Evolutionary conservation across 148 eudicot genomes (phyloP).

Genomic region (Linanthus parryae): DNA sequence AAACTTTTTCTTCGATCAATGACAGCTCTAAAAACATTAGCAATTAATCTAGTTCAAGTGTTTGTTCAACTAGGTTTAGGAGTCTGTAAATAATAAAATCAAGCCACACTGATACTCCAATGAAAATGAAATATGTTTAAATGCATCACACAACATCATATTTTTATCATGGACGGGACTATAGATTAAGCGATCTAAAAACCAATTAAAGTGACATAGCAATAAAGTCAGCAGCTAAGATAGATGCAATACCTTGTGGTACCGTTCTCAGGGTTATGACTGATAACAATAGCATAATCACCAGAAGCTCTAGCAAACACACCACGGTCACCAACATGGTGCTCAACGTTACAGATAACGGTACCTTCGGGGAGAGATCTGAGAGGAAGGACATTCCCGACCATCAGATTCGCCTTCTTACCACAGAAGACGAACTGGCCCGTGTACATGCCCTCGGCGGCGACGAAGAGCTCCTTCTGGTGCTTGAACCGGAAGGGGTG

Average conservation of each 20-base stretch:
- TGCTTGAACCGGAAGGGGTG: constrained; percentile 44
- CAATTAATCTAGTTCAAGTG: too few relatives aligned
- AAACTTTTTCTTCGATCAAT: too few relatives aligned
- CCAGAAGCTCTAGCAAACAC: constrained; percentile 23
- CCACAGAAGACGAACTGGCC: constrained; percentile 41
- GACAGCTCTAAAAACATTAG: too few relatives aligned
- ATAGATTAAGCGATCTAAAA: too few relatives aligned
- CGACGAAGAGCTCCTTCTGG: constrained; percentile 44
- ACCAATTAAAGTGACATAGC: too few relatives aligned
- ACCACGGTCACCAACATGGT: constrained; percentile 42
- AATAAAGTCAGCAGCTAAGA: neutral
- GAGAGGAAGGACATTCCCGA: constrained; percentile 36
- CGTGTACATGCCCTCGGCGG: constrained; percentile 41
- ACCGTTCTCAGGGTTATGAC: constrained; percentile 19
- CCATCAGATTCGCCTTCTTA: constrained; percentile 31
- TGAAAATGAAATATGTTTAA: too few relatives aligned
- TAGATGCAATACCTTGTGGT: constrained; percentile 18
- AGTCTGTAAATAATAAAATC: too few relatives aligned
- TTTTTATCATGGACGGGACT: too few relatives aligned
- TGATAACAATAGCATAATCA: constrained; percentile 19
- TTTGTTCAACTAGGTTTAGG: too few relatives aligned
- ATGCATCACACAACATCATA: too few relatives aligned
- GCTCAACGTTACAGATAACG: constrained; percentile 43
- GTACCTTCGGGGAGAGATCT: constrained; percentile 40
- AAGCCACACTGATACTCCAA: too few relatives aligned